Conservation (phyloP, 805 yeast genomes). For the Myxozyma lipomycoides region DNA sequence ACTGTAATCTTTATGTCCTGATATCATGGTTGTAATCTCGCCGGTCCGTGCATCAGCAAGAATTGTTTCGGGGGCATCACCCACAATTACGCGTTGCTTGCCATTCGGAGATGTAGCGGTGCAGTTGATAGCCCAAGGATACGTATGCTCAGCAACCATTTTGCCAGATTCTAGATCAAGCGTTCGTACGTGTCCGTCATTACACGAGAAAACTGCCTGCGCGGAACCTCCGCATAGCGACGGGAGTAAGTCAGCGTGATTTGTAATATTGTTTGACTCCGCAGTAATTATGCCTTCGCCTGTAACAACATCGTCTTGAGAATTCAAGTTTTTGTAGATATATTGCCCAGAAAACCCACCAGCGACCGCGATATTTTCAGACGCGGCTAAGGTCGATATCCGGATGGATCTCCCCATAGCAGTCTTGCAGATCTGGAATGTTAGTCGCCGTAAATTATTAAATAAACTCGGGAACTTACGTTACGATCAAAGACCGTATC, state of each 20-base stretch:
- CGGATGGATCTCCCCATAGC: slow-evolving; percentile 34
- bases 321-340: slow-evolving; percentile 39
- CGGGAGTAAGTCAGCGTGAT: slow-evolving; percentile 43
- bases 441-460: slow-evolving; percentile 17
- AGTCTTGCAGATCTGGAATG: slow-evolving; percentile 19
- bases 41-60: slow-evolving; percentile 45
- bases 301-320: slow-evolving; percentile 14
- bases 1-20: slow-evolving; percentile 54
- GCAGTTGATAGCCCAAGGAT: slow-evolving; percentile 52
- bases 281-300: slow-evolving; percentile 43
- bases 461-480: slow-evolving; percentile 10
- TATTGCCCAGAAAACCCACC: slow-evolving; percentile 57
- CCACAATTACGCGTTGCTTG: slow-evolving; percentile 46
- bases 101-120: slow-evolving; percentile 44
- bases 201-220: slow-evolving; percentile 47
- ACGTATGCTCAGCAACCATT: slow-evolving; percentile 25
- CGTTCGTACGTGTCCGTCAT: slow-evolving; percentile 45
- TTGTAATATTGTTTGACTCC: slow-evolving; percentile 50
- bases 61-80: slow-evolving; percentile 46
- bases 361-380: slow-evolving; percentile 43
- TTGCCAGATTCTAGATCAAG: slow-evolving; percentile 39
- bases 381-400: slow-evolving; percentile 48
- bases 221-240: slow-evolving; percentile 20
- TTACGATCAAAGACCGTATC: slow-evolving; percentile 7
- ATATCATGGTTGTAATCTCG: slow-evolving; percentile 29